Conservation (phyloP, 2,329 filamentous ascomycete species). For the Fusarium multiceps region DNA sequence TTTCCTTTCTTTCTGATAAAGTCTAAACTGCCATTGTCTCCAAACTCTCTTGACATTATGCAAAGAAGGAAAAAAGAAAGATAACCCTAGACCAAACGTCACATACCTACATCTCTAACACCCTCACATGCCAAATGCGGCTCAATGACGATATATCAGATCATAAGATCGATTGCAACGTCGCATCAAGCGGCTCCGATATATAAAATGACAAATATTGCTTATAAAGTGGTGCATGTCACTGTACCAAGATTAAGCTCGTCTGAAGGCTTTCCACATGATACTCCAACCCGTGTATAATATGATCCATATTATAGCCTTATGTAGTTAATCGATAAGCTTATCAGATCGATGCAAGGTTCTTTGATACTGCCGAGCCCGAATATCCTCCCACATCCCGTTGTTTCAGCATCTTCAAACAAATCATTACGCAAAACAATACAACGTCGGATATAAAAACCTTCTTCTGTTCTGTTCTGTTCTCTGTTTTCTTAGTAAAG, state of each 20-base stretch:
- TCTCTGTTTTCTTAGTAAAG: background rate
- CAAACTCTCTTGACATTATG: background rate
- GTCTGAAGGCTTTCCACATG: background rate
- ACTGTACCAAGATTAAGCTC: background rate
- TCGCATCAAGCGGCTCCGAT: background rate
- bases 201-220: background rate
- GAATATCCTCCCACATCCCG: constrained; percentile 7
- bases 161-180: background rate
- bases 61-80: background rate
- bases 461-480: background rate
- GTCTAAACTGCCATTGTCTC: background rate
- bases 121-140: background rate
- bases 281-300: background rate
- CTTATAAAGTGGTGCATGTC: background rate
- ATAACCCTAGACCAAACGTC: background rate
- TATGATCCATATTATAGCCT: background rate
- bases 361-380: background rate
- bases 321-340: background rate
- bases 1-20: background rate
- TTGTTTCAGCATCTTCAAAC: background rate
- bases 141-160: background rate
- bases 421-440: background rate
- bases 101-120: background rate
- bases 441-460: background rate
- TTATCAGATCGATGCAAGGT: background rate